Evolutionary conservation across 2,329 filamentous ascomycete genomes (phyloP).

Genomic region (Didymella glomerata): DNA sequence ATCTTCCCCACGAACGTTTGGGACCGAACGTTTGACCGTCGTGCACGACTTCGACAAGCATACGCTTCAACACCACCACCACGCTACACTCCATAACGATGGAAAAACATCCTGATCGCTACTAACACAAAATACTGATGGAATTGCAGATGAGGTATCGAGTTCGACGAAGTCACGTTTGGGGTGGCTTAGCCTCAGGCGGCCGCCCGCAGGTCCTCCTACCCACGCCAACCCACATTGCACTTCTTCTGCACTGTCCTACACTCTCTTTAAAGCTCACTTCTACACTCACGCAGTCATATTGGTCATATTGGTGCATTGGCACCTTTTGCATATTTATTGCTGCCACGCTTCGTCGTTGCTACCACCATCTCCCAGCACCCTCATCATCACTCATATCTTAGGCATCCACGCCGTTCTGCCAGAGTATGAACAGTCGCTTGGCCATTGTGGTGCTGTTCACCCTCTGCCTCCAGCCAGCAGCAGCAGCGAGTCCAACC

Average conservation of each 20-base stretch:
- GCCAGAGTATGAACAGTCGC: conserved; percentile 42
- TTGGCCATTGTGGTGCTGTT: conserved; percentile 40
- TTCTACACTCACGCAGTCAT: conserved; percentile 3
- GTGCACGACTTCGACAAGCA: conserved; percentile 38
- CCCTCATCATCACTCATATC: conserved; percentile 25
- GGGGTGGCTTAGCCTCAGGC: conserved; percentile 42
- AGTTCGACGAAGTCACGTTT: conserved; percentile 26
- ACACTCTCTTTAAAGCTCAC: conserved; percentile 2
- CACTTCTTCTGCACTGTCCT: conserved; percentile 7
- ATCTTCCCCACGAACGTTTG: conserved; percentile 29
- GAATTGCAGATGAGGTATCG: conserved; percentile 31
- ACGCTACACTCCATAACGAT: conserved; percentile 28
- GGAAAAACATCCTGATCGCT: conserved; percentile 35
- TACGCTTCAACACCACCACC: conserved; percentile 30
- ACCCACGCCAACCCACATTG: conserved; percentile 10
- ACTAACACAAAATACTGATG: conserved; percentile 36
- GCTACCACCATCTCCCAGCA: conserved; percentile 3
- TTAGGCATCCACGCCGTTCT: conserved; percentile 34
- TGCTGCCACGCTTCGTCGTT: conserved; percentile 6
- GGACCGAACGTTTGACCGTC: conserved; percentile 29
- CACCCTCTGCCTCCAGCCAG: conserved; percentile 38
- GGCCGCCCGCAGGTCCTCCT: conserved; percentile 7
- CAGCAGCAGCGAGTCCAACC: conserved; percentile 35
- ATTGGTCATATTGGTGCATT: background rate
- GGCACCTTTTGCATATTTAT: conserved; percentile 2